phyloP scores from a whole-genome alignment of 2,329 filamentous ascomycete genomes.

The Lachnellula hyalina region DNA sequence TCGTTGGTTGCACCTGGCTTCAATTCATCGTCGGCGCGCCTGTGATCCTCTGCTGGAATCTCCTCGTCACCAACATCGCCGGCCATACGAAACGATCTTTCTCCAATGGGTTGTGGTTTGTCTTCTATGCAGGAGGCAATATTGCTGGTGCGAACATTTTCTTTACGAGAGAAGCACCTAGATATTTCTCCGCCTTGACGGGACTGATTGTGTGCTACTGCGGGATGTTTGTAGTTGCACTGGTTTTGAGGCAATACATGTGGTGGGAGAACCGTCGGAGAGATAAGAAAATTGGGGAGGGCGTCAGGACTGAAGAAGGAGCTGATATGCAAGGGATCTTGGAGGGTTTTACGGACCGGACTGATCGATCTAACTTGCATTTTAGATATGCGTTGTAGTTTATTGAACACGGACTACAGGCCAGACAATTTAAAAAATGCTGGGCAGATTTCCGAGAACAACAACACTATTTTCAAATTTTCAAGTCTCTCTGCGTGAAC shows the following conservation, averaged over 20 bases:
- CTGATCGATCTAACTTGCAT: constrained; percentile 61
- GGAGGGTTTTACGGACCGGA: constrained; percentile 60
- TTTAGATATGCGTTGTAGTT: constrained; percentile 45
- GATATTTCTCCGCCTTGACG: constrained; percentile 37
- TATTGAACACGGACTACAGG: no score
- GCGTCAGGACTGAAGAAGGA: background rate
- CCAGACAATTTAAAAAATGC: no score
- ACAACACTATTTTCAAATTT: no score
- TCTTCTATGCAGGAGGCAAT: constrained; percentile 57
- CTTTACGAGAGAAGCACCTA: constrained; percentile 47
- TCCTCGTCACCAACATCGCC: constrained; percentile 57
- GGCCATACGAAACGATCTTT: constrained; percentile 72
- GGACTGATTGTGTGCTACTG: constrained; percentile 43
- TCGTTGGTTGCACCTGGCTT: constrained; percentile 59
- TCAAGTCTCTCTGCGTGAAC: no score
- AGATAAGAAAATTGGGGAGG: background rate
- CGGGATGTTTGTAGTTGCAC: background rate
- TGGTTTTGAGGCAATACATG: background rate
- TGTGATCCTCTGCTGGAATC: constrained; percentile 20
- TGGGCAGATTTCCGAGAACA: no score
- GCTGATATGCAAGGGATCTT: constrained; percentile 47
- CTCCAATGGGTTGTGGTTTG: constrained; percentile 65
- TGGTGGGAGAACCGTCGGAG: constrained; percentile 12
- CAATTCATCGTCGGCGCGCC: constrained; percentile 64
- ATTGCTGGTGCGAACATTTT: constrained; percentile 62